Evolutionary conservation across 805 yeast species (phyloP).

Genomic region (Aciculoconidium aculeatum): DNA sequence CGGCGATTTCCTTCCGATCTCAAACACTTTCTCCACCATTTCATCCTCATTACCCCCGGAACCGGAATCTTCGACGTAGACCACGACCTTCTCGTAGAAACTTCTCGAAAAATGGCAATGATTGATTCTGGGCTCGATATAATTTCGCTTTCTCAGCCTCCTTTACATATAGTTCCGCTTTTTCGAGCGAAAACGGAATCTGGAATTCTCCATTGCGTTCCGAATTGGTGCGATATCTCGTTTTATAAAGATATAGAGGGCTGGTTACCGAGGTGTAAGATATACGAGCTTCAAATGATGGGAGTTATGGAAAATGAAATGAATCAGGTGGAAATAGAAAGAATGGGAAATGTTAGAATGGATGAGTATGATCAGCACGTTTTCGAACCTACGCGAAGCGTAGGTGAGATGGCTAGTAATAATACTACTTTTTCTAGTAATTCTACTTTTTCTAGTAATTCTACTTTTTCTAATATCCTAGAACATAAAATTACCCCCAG

Average conservation of each 20-base stretch:
- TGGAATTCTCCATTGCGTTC: constrained; percentile 77
- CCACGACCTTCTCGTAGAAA: constrained; percentile 63
- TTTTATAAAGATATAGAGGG: constrained; percentile 68
- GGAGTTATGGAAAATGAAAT: constrained; percentile 92
- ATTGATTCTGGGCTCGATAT: constrained; percentile 86
- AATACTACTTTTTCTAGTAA: constrained; percentile 10
- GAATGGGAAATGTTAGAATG: constrained; percentile 48
- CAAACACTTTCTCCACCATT: constrained; percentile 87
- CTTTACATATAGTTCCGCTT: constrained; percentile 86
- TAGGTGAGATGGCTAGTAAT: constrained; percentile 20
- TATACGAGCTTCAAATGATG: constrained; percentile 96
- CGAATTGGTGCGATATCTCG: constrained; percentile 93
- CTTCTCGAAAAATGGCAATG: constrained; percentile 68
- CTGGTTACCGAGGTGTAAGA: constrained; percentile 94
- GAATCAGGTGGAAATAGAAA: constrained; percentile 59
- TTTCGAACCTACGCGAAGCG: constrained; percentile 43
- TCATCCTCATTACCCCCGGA: constrained; percentile 84
- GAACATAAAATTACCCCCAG: no score
- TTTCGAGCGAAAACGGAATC: constrained; percentile 71
- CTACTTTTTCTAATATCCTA: no score
- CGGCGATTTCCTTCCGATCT: constrained; percentile 81
- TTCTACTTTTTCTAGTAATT: constrained; percentile 16
- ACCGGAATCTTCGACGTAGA: constrained; percentile 92
- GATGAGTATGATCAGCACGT: constrained; percentile 57
- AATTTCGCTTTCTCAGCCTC: constrained; percentile 83